These are phyloP conservation scores for Xylariaceae sp. DNA, from an alignment of 2,329 filamentous ascomycete genomes.

Conservation along the genomic window DNA sequence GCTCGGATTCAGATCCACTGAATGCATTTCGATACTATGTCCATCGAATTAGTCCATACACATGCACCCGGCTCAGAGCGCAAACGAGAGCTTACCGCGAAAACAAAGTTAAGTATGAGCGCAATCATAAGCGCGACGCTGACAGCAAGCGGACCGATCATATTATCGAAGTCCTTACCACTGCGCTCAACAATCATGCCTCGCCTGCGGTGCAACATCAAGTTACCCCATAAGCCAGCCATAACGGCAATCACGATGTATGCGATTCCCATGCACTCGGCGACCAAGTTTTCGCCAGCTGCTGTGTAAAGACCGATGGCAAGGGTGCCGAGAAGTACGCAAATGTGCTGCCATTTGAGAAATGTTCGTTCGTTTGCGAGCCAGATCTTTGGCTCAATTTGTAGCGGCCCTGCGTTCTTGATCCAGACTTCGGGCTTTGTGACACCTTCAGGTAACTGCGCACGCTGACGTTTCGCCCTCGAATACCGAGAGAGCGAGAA, in stretches of 20 bases:
- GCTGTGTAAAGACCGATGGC: constrained; percentile 87
- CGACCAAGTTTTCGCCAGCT: constrained; percentile 74
- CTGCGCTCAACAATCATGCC: constrained; percentile 81
- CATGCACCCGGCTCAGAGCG: too few species aligned
- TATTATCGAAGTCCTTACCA: constrained; percentile 89
- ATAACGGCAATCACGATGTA: constrained; percentile 83
- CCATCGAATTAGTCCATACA: constrained; percentile 28
- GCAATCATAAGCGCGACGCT: constrained; percentile 76
- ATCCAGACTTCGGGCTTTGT: constrained; percentile 81
- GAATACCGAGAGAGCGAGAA: constrained; percentile 82
- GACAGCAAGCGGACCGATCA: constrained; percentile 79
- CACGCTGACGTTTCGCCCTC: constrained; percentile 48
- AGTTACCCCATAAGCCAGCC: constrained; percentile 83
- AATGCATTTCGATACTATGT: constrained; percentile 34
- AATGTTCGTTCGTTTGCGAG: constrained; percentile 97
- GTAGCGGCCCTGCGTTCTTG: constrained; percentile 88
- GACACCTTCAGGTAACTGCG: constrained; percentile 79
- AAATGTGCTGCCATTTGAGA: constrained; percentile 97
- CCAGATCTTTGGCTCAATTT: constrained; percentile 98
- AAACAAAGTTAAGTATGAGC: constrained; percentile 81
- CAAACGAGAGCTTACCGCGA: constrained; percentile 61
- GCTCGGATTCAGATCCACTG: constrained; percentile 23
- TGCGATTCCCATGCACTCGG: constrained; percentile 73
- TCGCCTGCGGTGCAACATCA: constrained; percentile 72
- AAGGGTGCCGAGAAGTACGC: constrained; percentile 78